Evolutionary conservation across 768 basidiomycete species (phyloP).

Genomic region (Rubroboletus pulcherrimus): DNA sequence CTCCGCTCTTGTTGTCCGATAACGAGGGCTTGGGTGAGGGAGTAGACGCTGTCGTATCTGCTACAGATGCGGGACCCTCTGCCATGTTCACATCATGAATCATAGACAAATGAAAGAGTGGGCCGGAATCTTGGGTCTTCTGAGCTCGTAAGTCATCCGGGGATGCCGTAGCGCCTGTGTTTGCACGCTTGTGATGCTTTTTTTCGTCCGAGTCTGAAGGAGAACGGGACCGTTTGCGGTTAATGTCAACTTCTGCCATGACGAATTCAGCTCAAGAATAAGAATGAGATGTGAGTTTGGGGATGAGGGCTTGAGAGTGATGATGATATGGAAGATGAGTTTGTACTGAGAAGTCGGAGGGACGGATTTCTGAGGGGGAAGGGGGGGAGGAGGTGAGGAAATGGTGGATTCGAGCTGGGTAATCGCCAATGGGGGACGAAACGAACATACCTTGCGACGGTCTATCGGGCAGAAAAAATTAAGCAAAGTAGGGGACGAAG

Average conservation of each 20-base stretch:
- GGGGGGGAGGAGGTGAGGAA: constrained; percentile 52
- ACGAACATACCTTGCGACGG: constrained; percentile 33
- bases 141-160: constrained; percentile 58
- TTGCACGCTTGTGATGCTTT: constrained; percentile 79
- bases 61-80: constrained; percentile 38
- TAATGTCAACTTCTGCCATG: constrained; percentile 85
- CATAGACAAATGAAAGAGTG: constrained; percentile 35
- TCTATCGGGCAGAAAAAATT: background rate
- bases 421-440: constrained; percentile 32
- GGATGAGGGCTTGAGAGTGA: constrained; percentile 46
- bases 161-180: constrained; percentile 64
- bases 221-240: constrained; percentile 83
- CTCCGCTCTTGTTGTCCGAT: constrained; percentile 43
- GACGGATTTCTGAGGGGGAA: constrained; percentile 49
- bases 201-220: constrained; percentile 77
- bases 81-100: constrained; percentile 64
- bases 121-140: constrained; percentile 46
- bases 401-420: constrained; percentile 56
- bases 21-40: constrained; percentile 51
- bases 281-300: constrained; percentile 35
- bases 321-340: constrained; percentile 33
- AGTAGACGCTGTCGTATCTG: constrained; percentile 50
- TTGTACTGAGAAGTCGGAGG: constrained; percentile 37
- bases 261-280: constrained; percentile 53
- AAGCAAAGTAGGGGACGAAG: background rate